These are phyloP conservation scores for Cystoisospora suis DNA, from an alignment of 169 alveolate species.

Conservation along the genomic window DNA sequence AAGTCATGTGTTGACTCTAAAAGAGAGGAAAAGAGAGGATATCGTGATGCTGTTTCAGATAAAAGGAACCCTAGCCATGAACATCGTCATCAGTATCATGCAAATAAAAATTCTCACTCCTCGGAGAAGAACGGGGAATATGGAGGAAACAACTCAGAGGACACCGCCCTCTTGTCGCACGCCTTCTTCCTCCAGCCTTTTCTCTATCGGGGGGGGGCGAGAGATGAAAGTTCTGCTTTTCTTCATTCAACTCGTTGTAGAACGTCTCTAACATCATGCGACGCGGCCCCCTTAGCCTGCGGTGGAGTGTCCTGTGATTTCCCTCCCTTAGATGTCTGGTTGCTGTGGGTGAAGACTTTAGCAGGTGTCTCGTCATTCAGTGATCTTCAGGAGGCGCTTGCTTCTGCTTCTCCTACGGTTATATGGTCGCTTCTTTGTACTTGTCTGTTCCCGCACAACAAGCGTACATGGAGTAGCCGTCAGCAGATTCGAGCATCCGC, in stretches of 20 bases:
- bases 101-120: neutral
- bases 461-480: neutral
- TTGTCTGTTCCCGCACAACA: neutral
- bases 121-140: neutral
- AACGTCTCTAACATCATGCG: neutral
- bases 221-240: neutral
- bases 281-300: neutral
- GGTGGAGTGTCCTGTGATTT: neutral
- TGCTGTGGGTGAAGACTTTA: neutral
- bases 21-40: neutral
- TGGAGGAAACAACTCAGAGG: neutral
- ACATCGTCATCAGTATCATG: neutral
- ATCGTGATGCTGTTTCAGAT: neutral
- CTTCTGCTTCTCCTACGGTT: neutral
- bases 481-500: no score
- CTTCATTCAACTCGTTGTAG: neutral
- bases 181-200: neutral
- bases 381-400: neutral
- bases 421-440: neutral
- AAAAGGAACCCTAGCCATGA: neutral
- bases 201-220: neutral
- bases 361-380: neutral
- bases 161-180: neutral
- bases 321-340: conserved; percentile 32
- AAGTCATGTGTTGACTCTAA: neutral